Evolutionary conservation across 202 grass and related monocot genomes (phyloP).

Genomic region (Zoysia matrella): DNA sequence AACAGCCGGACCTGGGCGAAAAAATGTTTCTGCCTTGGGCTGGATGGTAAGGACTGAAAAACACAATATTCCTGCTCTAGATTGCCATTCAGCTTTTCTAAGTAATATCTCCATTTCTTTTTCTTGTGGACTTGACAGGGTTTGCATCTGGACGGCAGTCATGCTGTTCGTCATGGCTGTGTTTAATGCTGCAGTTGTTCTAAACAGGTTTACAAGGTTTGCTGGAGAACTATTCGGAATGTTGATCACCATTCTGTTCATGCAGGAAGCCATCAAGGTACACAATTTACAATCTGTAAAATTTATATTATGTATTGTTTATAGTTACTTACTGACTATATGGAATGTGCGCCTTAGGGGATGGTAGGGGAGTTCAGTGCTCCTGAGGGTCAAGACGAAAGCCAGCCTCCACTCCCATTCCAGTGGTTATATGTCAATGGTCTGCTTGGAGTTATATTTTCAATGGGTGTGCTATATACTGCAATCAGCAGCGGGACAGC

Average conservation of each 20-base stretch:
- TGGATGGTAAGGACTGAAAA: constrained; percentile 67
- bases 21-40: constrained; percentile 84
- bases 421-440: constrained; percentile 84
- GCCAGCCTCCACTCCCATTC: constrained; percentile 49
- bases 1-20: constrained; percentile 55
- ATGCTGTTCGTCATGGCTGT: constrained; percentile 76
- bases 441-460: constrained; percentile 73
- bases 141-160: constrained; percentile 77
- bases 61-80: constrained; percentile 7
- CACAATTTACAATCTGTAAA: constrained; percentile 12
- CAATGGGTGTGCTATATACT: constrained; percentile 71
- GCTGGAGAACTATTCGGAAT: constrained; percentile 89
- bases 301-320: constrained; percentile 2
- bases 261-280: constrained; percentile 81
- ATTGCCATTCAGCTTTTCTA: not conserved
- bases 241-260: constrained; percentile 83
- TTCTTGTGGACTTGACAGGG: constrained; percentile 35
- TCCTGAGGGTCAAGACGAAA: constrained; percentile 64
- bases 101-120: constrained; percentile 12
- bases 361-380: constrained; percentile 76
- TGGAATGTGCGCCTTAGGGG: constrained; percentile 51
- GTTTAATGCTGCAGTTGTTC: constrained; percentile 66
- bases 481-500: constrained; percentile 54
- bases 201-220: constrained; percentile 92
- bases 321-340: constrained; percentile 22